Evolutionary conservation across 495 filamentous ascomycete species (phyloP).

Genomic region (Aspergillus cavernicola): DNA sequence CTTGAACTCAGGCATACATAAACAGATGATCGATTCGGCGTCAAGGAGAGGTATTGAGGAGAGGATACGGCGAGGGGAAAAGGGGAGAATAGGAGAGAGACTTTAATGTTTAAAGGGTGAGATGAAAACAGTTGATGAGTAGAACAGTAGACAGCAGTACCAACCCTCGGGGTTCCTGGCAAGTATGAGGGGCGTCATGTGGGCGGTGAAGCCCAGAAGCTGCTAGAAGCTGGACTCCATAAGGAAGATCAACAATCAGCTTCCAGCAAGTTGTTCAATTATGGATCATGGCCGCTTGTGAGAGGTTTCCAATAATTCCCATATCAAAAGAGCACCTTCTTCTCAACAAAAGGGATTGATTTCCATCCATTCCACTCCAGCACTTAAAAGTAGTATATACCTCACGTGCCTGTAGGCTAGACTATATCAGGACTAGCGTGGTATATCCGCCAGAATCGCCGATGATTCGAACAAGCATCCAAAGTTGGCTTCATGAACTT

Average conservation of each 20-base stretch:
- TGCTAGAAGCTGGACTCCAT: constrained; percentile 16
- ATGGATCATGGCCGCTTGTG: too few species aligned
- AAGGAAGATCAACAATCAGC: constrained; percentile 9
- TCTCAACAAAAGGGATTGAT: too few species aligned
- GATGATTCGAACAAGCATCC: constrained; percentile 18
- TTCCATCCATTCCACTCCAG: too few species aligned
- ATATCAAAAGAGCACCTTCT: too few species aligned
- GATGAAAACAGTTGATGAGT: constrained; percentile 1
- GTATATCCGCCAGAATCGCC: constrained; percentile 10
- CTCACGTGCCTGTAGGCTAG: constrained; percentile 19
- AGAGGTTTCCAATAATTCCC: too few species aligned
- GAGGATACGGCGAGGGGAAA: too few species aligned
- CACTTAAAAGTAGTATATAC: constrained; percentile 3
- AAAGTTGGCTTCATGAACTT: constrained; percentile 12
- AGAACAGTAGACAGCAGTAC: too few species aligned
- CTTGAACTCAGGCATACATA: constrained; percentile 66
- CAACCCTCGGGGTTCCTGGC: too few species aligned
- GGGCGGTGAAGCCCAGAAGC: constrained; percentile 19
- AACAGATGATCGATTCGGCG: constrained; percentile 7
- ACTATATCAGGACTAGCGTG: constrained; percentile 4
- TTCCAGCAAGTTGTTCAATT: background rate
- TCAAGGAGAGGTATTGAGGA: background rate
- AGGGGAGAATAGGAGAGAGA: too few species aligned
- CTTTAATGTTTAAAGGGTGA: background rate
- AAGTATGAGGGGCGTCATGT: constrained; percentile 13